Percentiles rank a stretch among this genome's conserved stretches.
phyloP scores from a whole-genome alignment of 139 green algal species.

The Tetraselmis chui region DNA sequence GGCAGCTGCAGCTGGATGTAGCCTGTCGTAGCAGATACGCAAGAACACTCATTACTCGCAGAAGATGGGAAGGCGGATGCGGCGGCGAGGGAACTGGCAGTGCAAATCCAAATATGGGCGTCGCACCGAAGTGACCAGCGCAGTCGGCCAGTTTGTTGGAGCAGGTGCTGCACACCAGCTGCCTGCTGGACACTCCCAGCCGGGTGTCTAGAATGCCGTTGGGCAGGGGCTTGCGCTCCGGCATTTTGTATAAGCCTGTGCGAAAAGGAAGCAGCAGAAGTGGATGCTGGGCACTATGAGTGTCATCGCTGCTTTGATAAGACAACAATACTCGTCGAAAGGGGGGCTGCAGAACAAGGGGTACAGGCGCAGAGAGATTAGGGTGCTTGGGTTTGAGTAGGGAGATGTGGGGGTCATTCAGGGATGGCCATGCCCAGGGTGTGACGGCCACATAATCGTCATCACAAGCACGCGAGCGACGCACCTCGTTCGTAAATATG shows the following conservation, averaged over 20 bases:
- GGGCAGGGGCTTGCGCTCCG: conserved; percentile 65
- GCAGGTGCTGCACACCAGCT: conserved; percentile 81
- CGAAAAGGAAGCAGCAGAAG: not conserved
- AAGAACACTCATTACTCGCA: no score
- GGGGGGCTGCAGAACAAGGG: conserved; percentile 36
- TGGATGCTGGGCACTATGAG: not conserved
- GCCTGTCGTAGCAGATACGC: conserved; percentile 32
- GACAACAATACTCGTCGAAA: not conserved
- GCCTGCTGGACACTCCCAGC: conserved; percentile 78
- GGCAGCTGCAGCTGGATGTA: conserved; percentile 94
- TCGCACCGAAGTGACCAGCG: conserved; percentile 87
- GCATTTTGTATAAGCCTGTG: conserved; percentile 48
- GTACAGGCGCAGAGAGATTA: conserved; percentile 82
- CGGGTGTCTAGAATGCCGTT: conserved; percentile 82
- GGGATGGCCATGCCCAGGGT: no score
- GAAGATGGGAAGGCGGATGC: not conserved
- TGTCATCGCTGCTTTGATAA: not conserved
- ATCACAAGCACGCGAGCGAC: no score
- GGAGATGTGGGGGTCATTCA: no score
- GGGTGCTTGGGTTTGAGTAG: no score
- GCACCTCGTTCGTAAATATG: conserved; percentile 71
- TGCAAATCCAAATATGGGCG: no score
- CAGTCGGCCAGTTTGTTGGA: conserved; percentile 86
- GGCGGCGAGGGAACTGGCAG: not conserved
- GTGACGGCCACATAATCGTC: no score